Base-by-base conservation (phyloP, 1,139 yeast genomes). In the Hansenula sp. region DNA sequence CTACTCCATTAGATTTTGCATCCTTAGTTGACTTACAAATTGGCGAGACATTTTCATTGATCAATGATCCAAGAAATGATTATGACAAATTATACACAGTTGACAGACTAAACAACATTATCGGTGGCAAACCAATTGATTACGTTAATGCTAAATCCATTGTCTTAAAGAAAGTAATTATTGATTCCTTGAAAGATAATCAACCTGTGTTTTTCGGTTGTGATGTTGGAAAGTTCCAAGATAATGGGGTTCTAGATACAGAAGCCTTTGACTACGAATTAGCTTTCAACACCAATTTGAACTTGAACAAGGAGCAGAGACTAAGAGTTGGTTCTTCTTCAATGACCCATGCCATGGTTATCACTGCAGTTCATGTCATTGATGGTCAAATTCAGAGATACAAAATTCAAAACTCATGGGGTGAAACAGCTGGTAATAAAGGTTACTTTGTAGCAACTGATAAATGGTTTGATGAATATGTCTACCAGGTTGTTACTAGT, bases 331-430 rank as follows among this genome's bases (percentile, higher is more conserved):
- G 67, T 44, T 75, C 79, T 52, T 73, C 80, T 33, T 63, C 78
- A 47, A 85, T 85, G 92, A 84, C 92, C n/a, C 95, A 85, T 55
- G 95, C 95, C 28, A 85, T 86, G 95, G 76, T 79, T 19, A 74
- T 86, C 51, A 75, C 83, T 11, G 89, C 78, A 3, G 90, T 82
- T 37, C 90, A 85, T 60, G 59, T 76, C 9, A 80, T 71, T 44
- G 75, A 62, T 27, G 75, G 74, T 16, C 61, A 65, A 38, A 89
- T 92, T 4, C 65, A 79, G 12, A 74, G 94, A 60, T 86, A 90
- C 79, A 76, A 82, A 60, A 87, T 86, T 41, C 89, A 85, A 60
- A 86, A 85, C 66, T 82, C 92, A 3, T 86, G 95, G 95, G 94
- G 94, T 46, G 73, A 74, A 39, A 80, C 72, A 30, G 71, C 71